A percentile compares a stretch with the other conserved stretches of the same genome.
Evolutionary conservation across 1,139 yeast species (phyloP).

Genomic region (Yamadazyma aaseri): DNA sequence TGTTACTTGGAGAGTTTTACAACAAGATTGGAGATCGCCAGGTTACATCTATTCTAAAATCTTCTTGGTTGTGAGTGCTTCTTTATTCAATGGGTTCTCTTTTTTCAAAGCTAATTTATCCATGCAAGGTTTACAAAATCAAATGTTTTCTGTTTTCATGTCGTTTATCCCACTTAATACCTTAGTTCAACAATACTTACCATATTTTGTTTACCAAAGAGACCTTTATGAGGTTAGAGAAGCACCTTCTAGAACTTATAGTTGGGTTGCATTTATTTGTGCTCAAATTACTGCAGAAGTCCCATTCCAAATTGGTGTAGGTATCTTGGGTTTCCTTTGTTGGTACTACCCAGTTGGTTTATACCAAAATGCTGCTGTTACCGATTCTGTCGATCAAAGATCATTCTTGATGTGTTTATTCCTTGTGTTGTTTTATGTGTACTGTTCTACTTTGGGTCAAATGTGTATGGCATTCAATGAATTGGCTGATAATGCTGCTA

Average conservation of each 20-base stretch:
- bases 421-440: constrained; percentile 55
- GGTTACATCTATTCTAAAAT: constrained; percentile 41
- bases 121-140: constrained; percentile 59
- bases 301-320: constrained; percentile 33
- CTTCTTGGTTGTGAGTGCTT: constrained; percentile 34
- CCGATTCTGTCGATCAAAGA: constrained; percentile 35
- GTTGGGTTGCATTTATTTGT: constrained; percentile 46
- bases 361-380: constrained; percentile 32
- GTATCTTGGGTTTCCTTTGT: constrained; percentile 36
- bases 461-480: constrained; percentile 61
- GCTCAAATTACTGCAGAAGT: constrained; percentile 38
- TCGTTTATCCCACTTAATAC: constrained; percentile 60
- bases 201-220: constrained; percentile 69
- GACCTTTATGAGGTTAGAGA: constrained; percentile 87
- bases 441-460: constrained; percentile 64
- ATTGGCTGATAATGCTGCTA: constrained; percentile 73
- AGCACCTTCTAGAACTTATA: constrained; percentile 63
- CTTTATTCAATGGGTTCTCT: constrained; percentile 48
- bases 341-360: constrained; percentile 46
- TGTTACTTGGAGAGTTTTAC: constrained; percentile 26
- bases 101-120: constrained; percentile 63
- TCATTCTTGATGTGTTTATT: constrained; percentile 71
- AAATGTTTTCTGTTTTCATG: constrained; percentile 72
- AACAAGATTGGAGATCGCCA: constrained; percentile 46
- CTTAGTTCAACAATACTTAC: constrained; percentile 70